These are phyloP conservation scores for Zygoascus flipseniorum DNA, from an alignment of 805 yeast species.

Conservation along the genomic window DNA sequence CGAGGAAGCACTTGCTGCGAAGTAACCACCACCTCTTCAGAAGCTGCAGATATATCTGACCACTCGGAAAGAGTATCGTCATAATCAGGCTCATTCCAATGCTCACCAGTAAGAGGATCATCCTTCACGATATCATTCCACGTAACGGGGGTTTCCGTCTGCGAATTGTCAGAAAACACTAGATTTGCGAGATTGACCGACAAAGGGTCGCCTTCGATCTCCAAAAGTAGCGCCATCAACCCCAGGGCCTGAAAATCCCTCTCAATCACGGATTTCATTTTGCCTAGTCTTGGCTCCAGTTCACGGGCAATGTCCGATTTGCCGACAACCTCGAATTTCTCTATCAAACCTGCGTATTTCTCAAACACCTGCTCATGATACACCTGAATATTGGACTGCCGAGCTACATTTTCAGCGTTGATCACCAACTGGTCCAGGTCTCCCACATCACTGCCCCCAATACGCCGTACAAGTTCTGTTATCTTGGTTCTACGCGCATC, in stretches of 20 bases:
- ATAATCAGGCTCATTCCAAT: conserved; percentile 16
- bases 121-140: conserved; percentile 23
- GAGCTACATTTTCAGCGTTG: not conserved
- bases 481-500: not conserved
- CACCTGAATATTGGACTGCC: conserved; percentile 5
- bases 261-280: not conserved
- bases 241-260: conserved; percentile 1
- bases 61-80: conserved; percentile 4
- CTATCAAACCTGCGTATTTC: conserved; percentile 17
- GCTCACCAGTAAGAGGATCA: conserved; percentile 21
- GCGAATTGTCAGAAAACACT: not conserved
- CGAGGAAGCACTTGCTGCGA: not conserved
- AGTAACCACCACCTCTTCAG: not conserved
- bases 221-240: conserved; percentile 16
- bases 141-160: conserved; percentile 1
- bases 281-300: conserved; percentile 13
- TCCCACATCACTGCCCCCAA: not conserved
- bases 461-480: not conserved
- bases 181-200: not conserved
- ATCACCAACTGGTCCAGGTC: not conserved
- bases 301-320: conserved; percentile 23
- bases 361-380: conserved; percentile 13
- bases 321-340: conserved; percentile 24
- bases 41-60: not conserved
- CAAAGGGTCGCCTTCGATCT: conserved; percentile 13